Evolutionary conservation across 371 early-diverging fungal species (phyloP).

Genomic region (Mucor piriformis): DNA sequence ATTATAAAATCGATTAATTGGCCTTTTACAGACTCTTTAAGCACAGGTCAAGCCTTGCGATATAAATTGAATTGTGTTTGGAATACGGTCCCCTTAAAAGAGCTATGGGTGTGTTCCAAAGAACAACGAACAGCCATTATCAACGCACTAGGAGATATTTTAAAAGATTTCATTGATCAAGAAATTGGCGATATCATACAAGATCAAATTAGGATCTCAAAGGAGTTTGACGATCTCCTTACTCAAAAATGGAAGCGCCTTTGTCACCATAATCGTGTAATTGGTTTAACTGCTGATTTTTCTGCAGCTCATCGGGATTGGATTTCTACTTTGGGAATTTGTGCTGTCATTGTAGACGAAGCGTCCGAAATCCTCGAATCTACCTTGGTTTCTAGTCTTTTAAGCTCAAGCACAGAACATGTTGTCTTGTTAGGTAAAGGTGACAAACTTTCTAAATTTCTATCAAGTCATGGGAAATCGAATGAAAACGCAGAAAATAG

Average conservation of each 20-base stretch:
- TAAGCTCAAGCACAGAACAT: constrained; percentile 39
- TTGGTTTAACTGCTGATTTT: constrained; percentile 47
- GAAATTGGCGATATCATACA: constrained; percentile 29
- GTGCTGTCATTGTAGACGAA: constrained; percentile 42
- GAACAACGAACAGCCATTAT: constrained; percentile 5
- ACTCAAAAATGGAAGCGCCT: constrained; percentile 22
- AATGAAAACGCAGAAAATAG: constrained; percentile 18
- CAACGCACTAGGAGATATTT: neutral
- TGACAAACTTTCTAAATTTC: constrained; percentile 11
- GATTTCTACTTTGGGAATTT: constrained; percentile 30
- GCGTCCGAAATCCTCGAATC: constrained; percentile 38
- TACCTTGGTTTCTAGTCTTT: constrained; percentile 14
- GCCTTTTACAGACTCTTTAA: constrained; percentile 31
- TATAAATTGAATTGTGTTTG: constrained; percentile 22
- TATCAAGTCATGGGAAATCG: constrained; percentile 5
- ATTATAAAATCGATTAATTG: constrained; percentile 27
- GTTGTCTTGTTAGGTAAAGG: constrained; percentile 35
- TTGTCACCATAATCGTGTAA: constrained; percentile 37
- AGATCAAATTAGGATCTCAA: constrained; percentile 24
- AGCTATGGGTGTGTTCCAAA: neutral
- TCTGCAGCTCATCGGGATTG: constrained; percentile 38
- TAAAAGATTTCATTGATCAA: constrained; percentile 26
- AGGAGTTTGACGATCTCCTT: constrained; percentile 26
- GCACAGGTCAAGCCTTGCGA: constrained; percentile 12
- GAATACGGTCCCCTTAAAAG: neutral